Percentiles rank a stretch among this genome's conserved stretches.
Conservation (phyloP, 2,329 filamentous ascomycete genomes). For the Fragosphaeria purpurea region DNA sequence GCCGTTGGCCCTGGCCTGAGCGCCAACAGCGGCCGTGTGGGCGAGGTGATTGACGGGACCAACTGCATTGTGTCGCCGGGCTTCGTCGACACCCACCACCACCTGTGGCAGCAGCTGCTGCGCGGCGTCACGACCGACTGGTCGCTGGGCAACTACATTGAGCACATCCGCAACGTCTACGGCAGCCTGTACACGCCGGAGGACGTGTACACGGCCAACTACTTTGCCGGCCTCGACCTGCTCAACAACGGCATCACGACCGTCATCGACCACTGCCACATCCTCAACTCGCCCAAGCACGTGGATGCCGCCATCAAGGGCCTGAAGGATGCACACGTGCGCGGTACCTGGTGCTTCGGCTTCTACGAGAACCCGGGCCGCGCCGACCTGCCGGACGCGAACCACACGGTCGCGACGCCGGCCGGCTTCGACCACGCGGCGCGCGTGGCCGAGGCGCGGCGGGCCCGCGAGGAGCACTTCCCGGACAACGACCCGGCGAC, state of each 20-base stretch:
- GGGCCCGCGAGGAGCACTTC: not conserved
- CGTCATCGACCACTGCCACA: constrained; percentile 2
- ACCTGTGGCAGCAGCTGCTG: constrained; percentile 36
- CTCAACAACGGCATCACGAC: constrained; percentile 2
- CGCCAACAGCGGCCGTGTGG: no score
- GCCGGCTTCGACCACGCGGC: not conserved
- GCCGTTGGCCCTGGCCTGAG: no score
- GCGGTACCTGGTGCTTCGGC: not conserved
- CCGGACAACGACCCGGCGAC: not conserved
- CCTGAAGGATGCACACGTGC: not conserved
- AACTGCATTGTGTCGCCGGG: constrained; percentile 44
- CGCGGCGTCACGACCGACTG: not conserved
- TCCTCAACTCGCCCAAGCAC: constrained; percentile 2
- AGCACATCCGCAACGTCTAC: not conserved
- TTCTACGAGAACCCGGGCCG: not conserved
- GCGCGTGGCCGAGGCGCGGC: not conserved
- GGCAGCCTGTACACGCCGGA: constrained; percentile 1
- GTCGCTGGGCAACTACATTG: not conserved
- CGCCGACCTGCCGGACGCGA: not conserved
- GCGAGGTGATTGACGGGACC: constrained; percentile 29
- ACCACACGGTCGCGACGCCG: not conserved
- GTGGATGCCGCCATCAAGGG: not conserved
- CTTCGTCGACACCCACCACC: constrained; percentile 47
- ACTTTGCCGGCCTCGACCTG: not conserved
- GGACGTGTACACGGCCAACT: constrained; percentile 2